These are phyloP conservation scores for Tardiomyces blankii DNA, from an alignment of 1,139 yeast genomes.

Conservation along the genomic window DNA sequence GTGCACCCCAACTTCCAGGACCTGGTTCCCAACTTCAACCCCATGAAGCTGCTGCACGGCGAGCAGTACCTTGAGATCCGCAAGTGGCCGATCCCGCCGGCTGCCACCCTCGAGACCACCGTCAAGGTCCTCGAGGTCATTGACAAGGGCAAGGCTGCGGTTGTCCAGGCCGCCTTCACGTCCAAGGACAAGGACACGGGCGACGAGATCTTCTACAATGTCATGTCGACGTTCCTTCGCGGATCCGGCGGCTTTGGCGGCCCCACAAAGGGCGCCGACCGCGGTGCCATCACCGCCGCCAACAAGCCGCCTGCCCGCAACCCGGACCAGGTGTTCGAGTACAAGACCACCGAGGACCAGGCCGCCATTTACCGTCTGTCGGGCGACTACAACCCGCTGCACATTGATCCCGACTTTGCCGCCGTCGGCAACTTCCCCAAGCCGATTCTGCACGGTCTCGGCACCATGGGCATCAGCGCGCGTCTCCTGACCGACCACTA, in stretches of 20 bases:
- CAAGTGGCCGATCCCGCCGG: conserved; percentile 70
- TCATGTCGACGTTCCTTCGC: conserved; percentile 78
- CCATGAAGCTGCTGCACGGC: conserved; percentile 78
- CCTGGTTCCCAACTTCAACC: conserved; percentile 73
- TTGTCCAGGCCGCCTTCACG: conserved; percentile 65
- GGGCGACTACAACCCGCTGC: conserved; percentile 93
- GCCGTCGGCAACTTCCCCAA: conserved; percentile 75
- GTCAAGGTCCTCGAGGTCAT: conserved; percentile 60
- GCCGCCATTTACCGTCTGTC: conserved; percentile 87
- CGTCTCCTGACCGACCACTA: conserved; percentile 68
- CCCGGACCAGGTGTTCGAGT: conserved; percentile 58
- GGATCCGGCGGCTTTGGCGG: conserved; percentile 52
- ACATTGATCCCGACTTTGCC: conserved; percentile 87
- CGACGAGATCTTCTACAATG: conserved; percentile 64
- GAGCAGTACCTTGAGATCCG: conserved; percentile 82
- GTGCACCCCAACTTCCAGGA: conserved; percentile 43
- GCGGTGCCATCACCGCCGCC: conserved; percentile 48
- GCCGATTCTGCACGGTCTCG: conserved; percentile 91
- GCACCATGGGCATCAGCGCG: conserved; percentile 74
- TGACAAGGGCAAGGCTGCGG: conserved; percentile 84
- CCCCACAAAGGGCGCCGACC: conserved; percentile 42
- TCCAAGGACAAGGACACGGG: conserved; percentile 63
- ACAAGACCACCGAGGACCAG: conserved; percentile 57
- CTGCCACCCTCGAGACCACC: conserved; percentile 45
- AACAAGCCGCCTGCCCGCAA: conserved; percentile 53